Evolutionary conservation across 495 filamentous ascomycete genomes (phyloP).

Genomic region (Penicillium silybi): DNA sequence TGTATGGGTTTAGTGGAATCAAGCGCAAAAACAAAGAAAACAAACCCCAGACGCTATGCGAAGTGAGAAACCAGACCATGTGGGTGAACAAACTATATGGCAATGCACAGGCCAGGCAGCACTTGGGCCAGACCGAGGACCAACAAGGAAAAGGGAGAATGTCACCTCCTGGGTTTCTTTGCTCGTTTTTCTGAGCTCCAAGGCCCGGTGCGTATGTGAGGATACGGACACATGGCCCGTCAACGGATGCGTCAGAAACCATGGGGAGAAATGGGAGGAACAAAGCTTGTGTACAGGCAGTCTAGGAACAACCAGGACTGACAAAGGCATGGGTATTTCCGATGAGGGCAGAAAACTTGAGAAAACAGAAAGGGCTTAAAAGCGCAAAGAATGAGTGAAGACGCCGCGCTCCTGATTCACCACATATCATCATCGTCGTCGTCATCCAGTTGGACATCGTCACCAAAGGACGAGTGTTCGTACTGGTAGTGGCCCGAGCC

Average conservation of each 20-base stretch:
- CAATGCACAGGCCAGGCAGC: constrained; percentile 9
- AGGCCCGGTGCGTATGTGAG: constrained; percentile 15
- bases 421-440: constrained; percentile 57
- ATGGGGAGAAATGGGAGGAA: constrained; percentile 8
- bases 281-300: constrained; percentile 28
- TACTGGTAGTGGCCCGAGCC: constrained; percentile 44
- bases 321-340: constrained; percentile 36
- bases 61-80: constrained; percentile 32
- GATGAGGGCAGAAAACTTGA: constrained; percentile 20
- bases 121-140: neutral
- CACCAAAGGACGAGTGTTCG: constrained; percentile 48
- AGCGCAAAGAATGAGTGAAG: constrained; percentile 14
- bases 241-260: neutral
- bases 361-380: constrained; percentile 10
- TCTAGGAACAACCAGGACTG: constrained; percentile 19
- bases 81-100: constrained; percentile 24
- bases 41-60: constrained; percentile 45
- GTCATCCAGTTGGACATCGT: constrained; percentile 44
- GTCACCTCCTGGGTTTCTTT: neutral
- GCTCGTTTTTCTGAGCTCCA: neutral
- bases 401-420: constrained; percentile 34
- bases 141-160: neutral
- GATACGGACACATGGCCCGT: constrained; percentile 4
- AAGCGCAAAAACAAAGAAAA: constrained; percentile 5
- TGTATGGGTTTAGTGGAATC: constrained; percentile 8